Evolutionary conservation across 1,139 yeast species (phyloP), one percentile per base, ranked within the genome.

Genomic region (Casaregolazyma suthepensis): DNA sequence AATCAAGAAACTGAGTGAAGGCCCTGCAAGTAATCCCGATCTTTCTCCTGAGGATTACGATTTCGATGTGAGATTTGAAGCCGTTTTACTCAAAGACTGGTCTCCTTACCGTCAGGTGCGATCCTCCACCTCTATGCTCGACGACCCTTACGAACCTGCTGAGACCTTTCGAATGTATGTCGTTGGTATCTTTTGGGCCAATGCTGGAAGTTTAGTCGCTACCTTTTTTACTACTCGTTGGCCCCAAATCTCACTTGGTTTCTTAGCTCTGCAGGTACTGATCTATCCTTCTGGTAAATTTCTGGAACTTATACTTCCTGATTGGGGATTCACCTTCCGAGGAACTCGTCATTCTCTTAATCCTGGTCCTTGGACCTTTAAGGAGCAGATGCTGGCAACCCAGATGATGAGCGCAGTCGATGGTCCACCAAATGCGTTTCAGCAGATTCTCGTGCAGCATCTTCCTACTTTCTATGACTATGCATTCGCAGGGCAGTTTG

Each of bases 321-420:
- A 74, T 52, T 71, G 75, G 75, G 75, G 74, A 15, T 64, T 80
- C 62, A 73, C 64, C 23, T 66, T 64, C 58, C 68, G 68, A 60
- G 77, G 73, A 45, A 63, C 57, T 50, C 70, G 71, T 53, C 56
- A 66, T 60, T 65, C 78, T 52, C 60, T 80, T 61, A 75, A 82
- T 66, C 82, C 83, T 1, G 83, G 84, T 7, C 82, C 82, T 6
- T 85, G 87, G 86, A 72, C 77, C 26, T 76, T 71, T 63, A 85
- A 85, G 64, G 91, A 85, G 63, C 88, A 84, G 71, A 81, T 81
- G 84, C 71, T 81, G 56, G 71, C 81, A 2, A 76, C 85, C 3
- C 52, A 60, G 38, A 60, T 61, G 43, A 56, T 59, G 38, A 54
- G 54, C 15, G 60, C 60, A 42, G 54, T 61, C 9, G 69, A 72